Evolutionary conservation across 148 eudicot species (phyloP).

Genomic region (Bassia scoparia): DNA sequence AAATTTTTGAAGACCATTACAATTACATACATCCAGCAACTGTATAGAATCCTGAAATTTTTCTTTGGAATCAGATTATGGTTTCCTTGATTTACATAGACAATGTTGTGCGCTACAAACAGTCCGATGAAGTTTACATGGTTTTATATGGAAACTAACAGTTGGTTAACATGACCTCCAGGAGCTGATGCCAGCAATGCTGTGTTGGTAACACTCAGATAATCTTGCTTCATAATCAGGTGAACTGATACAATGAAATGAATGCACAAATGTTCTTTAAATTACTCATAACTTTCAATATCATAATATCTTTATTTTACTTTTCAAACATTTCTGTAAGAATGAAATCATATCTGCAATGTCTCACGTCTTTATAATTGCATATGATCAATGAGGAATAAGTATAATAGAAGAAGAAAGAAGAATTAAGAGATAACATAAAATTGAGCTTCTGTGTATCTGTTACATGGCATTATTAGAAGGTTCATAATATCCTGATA

Average conservation of each 20-base stretch:
- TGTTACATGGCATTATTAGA: neutral
- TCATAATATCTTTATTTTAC: too few relatives aligned
- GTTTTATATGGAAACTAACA: conserved; percentile 18
- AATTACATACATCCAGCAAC: neutral
- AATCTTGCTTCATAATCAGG: conserved; percentile 67
- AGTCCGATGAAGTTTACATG: conserved; percentile 7
- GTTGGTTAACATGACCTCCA: conserved; percentile 80
- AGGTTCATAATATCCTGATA: neutral
- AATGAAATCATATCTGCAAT: too few relatives aligned
- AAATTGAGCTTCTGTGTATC: neutral
- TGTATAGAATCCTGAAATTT: conserved; percentile 7
- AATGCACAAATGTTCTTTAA: neutral
- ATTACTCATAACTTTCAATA: neutral
- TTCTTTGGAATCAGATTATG: neutral
- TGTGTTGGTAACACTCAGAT: conserved; percentile 51
- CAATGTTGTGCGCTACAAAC: neutral
- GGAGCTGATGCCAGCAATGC: conserved; percentile 83
- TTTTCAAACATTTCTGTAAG: neutral
- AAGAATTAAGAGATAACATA: neutral
- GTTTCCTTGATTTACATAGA: neutral
- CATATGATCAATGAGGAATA: neutral
- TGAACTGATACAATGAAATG: conserved; percentile 19
- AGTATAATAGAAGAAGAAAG: too few relatives aligned
- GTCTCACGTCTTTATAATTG: neutral
- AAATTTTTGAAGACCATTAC: neutral